Percentiles rank a stretch among this genome's conserved stretches.
phyloP scores from a whole-genome alignment of 2,329 filamentous ascomycete genomes.

The Fusarium oxysporum region DNA sequence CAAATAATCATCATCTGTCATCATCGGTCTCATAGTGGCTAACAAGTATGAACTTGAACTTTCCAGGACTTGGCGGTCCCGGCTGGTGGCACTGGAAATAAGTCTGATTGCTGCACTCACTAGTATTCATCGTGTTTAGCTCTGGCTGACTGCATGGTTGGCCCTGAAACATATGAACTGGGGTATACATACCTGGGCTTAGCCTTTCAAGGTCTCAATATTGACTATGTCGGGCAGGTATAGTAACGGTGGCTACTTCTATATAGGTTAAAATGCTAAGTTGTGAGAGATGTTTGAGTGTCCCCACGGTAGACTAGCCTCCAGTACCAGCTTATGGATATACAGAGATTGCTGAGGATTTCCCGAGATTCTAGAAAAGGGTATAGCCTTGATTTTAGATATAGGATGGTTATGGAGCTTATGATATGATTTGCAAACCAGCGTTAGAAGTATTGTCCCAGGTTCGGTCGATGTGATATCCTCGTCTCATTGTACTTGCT shows the following conservation, averaged over 20 bases:
- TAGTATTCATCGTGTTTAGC: too few species aligned
- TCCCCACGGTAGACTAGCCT: neutral
- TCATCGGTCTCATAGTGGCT: accelerated
- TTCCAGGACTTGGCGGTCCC: accelerated
- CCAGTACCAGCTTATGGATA: neutral
- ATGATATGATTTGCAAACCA: neutral
- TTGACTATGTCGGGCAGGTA: neutral
- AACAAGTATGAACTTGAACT: neutral
- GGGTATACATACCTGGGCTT: neutral
- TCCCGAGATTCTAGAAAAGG: too few species aligned
- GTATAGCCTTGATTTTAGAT: too few species aligned
- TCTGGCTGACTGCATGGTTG: neutral
- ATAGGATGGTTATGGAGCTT: too few species aligned
- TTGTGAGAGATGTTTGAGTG: neutral
- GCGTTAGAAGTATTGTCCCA: neutral
- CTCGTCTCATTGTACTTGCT: neutral
- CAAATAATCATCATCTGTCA: accelerated
- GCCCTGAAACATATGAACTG: neutral
- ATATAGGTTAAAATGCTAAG: neutral
- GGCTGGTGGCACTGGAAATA: neutral
- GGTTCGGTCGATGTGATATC: neutral
- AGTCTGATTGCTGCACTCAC: neutral
- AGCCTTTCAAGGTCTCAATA: neutral
- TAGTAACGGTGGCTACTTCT: neutral
- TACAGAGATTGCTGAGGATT: neutral